Evolutionary conservation across 306 rosid species (phyloP).

Genomic region (Sechiopsis laciniata): DNA sequence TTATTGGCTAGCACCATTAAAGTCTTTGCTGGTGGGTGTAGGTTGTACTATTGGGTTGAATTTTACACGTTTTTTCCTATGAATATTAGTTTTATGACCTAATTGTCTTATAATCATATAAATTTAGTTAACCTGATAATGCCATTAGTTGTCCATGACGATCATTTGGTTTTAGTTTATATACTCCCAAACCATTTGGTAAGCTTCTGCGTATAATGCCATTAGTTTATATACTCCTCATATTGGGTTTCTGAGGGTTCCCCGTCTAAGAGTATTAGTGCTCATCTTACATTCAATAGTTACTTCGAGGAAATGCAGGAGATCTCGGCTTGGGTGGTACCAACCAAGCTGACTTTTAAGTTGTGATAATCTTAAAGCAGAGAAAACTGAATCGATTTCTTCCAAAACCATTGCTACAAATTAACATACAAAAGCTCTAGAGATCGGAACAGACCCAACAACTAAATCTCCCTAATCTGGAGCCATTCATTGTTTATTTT

Average conservation of each 20-base stretch:
- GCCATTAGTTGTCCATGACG: neutral
- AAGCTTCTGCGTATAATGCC: neutral
- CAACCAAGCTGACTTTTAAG: too few species aligned
- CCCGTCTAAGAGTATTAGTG: too few species aligned
- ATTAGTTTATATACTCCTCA: too few species aligned
- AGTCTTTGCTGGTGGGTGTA: neutral
- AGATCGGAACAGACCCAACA: too few species aligned
- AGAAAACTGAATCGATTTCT: neutral
- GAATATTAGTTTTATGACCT: neutral
- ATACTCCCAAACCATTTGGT: constrained; percentile 3
- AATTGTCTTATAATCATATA: neutral
- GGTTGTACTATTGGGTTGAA: neutral
- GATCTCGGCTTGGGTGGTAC: too few species aligned
- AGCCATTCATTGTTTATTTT: neutral
- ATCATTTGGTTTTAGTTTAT: neutral
- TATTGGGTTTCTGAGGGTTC: too few species aligned
- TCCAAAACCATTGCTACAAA: neutral
- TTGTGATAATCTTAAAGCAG: too few species aligned
- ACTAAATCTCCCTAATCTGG: too few species aligned
- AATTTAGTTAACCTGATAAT: neutral
- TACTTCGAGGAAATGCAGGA: too few species aligned
- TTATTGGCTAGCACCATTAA: neutral
- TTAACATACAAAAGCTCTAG: too few species aligned
- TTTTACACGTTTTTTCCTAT: neutral
- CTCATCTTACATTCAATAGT: too few species aligned